Evolutionary conservation across 768 basidiomycete species (phyloP), one percentile per base, ranked within the genome.

Genomic region (Stropharia rugosoannulata): DNA sequence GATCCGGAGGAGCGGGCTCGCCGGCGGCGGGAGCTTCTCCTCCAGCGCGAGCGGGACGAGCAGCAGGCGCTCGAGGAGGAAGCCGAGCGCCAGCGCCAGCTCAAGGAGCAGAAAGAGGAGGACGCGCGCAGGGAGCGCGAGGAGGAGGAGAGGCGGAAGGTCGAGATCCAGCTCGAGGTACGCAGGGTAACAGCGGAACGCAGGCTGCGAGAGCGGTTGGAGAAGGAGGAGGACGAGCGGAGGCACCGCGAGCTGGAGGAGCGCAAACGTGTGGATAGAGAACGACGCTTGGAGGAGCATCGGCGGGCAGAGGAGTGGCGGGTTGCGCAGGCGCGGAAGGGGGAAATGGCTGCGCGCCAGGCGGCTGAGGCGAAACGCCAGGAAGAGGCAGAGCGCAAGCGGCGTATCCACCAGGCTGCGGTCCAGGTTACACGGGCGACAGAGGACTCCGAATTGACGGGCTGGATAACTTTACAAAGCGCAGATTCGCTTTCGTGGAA

Each of bases 391-490:
- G 78, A 76, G 51, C 74, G 80, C 56, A 74, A 71, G 62, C 73
- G 73, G 51, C 77, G 72, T 58, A 79, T 87, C 18, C 73, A 75
- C 59, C 68, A 73, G 42, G 76, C 73, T 4, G 76, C 80, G 37
- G 71, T 75, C 39, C 76, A 74, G 49, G 70, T 77, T 36, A 76
- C 72, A 51, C 63, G 62, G 5, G 69, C 67, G 50, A 69, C 72
- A 13, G 70, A 68, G 52, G 70, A 72, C 13, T 71, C 72, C 36
- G 59, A 67, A 2, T 59, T 78, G 13, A 72, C 74, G 10, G 87
- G 86, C 0, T 86, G 85, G 83, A 78, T 85, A 2, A 85, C 84
- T 1, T 71, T 87, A 49, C 85, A 86, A 63, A 77, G 78, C 3
- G 71, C 73, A 27, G 80, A 82, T 12, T 75, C 73, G 3, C 67